phyloP scores from a whole-genome alignment of 495 filamentous ascomycete genomes.

The Penicillium canescens region DNA sequence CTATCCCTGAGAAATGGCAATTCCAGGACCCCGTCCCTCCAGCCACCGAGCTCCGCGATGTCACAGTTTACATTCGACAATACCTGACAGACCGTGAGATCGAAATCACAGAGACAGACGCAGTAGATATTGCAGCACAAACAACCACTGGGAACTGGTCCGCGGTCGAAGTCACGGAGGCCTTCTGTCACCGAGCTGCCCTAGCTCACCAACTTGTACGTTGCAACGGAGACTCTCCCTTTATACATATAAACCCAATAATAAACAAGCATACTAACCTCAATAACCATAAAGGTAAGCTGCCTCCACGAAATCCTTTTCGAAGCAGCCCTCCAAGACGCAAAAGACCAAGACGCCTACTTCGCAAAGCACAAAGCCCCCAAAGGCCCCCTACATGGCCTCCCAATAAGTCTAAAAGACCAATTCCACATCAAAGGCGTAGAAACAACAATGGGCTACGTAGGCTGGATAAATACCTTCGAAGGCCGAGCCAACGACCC shows the following conservation, averaged over 20 bases:
- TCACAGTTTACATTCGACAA: slow-evolving; percentile 64
- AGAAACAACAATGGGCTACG: slow-evolving; percentile 67
- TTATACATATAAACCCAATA: background rate
- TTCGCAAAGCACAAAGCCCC: slow-evolving; percentile 45
- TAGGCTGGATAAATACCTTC: slow-evolving; percentile 54
- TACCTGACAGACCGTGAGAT: slow-evolving; percentile 56
- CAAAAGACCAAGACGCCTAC: slow-evolving; percentile 59
- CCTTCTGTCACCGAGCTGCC: slow-evolving; percentile 58
- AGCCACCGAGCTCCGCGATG: slow-evolving; percentile 54
- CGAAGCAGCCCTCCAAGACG: slow-evolving; percentile 57
- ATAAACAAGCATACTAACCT: background rate
- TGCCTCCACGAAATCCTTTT: slow-evolving; percentile 67
- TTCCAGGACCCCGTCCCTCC: slow-evolving; percentile 48
- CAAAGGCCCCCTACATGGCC: slow-evolving; percentile 62
- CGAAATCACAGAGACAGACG: slow-evolving; percentile 57
- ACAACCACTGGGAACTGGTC: slow-evolving; percentile 48
- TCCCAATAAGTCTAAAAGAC: slow-evolving; percentile 69
- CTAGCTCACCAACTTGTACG: slow-evolving; percentile 57
- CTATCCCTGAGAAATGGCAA: slow-evolving; percentile 61
- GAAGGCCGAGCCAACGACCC: slow-evolving; percentile 46
- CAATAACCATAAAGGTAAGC: slow-evolving; percentile 38
- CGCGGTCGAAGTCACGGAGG: slow-evolving; percentile 51
- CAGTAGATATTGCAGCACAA: slow-evolving; percentile 46
- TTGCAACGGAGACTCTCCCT: background rate
- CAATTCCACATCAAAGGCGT: slow-evolving; percentile 68